A percentile compares a stretch with the other conserved stretches of the same genome.
phyloP scores from a whole-genome alignment of 306 rosid genomes.

The Adenanthera pavonina region DNA sequence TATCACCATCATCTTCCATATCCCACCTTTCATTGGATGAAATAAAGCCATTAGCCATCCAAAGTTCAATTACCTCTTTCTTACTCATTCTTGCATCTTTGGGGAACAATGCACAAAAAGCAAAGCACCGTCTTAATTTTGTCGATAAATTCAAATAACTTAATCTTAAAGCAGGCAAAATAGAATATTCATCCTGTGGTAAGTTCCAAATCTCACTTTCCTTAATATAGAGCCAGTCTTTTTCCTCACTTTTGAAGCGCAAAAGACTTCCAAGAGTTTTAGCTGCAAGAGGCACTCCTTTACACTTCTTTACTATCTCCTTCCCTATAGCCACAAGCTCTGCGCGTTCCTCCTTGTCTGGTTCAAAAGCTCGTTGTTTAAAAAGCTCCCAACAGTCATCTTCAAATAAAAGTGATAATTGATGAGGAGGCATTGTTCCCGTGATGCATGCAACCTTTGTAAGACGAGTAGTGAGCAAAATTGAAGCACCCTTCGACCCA shows the following conservation, averaged over 20 bases:
- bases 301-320: conserved; percentile 1
- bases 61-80: not conserved
- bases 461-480: conserved; percentile 28
- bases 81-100: not conserved
- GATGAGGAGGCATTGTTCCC: not conserved
- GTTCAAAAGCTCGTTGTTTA: conserved; percentile 17
- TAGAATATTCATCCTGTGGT: not conserved
- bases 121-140: conserved; percentile 26
- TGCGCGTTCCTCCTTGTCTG: not conserved
- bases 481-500: conserved; percentile 15
- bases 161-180: conserved; percentile 19
- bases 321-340: not conserved
- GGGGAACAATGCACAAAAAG: conserved; percentile 21
- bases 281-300: not conserved
- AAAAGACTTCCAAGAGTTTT: not conserved
- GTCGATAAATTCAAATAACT: conserved; percentile 19
- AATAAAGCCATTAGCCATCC: conserved; percentile 48
- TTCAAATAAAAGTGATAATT: not conserved
- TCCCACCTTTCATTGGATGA: not conserved
- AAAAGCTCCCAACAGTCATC: conserved; percentile 8
- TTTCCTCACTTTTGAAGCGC: not conserved
- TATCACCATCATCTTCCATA: conserved; percentile 33
- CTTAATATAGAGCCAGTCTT: not conserved
- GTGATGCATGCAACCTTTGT: not conserved
- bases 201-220: conserved; percentile 3